Percentiles rank a stretch among this genome's conserved stretches.
These are phyloP conservation scores for Chaetomiaceae sp. DNA, from an alignment of 2,329 filamentous ascomycete species.

Conservation along the genomic window DNA sequence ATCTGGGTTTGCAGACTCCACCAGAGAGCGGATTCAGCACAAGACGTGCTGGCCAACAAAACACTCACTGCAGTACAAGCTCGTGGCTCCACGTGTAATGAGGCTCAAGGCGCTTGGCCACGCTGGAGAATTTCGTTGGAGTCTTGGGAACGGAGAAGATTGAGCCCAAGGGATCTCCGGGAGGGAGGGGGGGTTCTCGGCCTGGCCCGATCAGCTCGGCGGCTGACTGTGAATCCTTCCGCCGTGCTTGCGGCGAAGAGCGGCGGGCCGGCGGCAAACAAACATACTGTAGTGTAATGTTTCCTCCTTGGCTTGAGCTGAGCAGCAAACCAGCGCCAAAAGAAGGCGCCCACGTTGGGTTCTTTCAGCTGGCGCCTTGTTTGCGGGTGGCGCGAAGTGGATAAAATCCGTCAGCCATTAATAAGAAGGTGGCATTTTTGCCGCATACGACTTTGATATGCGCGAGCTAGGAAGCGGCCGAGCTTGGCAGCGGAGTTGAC, in stretches of 20 bases:
- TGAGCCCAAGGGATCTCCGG: background rate
- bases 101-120: conserved; percentile 1
- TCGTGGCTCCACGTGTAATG: conserved; percentile 5
- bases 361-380: conserved; percentile 8
- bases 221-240: no score
- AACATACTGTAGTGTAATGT: background rate
- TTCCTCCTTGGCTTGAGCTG: background rate
- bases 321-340: background rate
- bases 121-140: background rate
- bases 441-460: background rate
- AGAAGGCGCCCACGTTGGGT: background rate
- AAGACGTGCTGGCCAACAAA: no score
- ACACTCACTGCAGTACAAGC: no score
- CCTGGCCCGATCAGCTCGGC: background rate
- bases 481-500: conserved; percentile 10
- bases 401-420: conserved; percentile 6
- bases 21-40: background rate
- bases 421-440: background rate
- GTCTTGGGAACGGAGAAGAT: background rate
- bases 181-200: no score
- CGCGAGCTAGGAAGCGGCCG: background rate
- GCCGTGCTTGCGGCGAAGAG: no score
- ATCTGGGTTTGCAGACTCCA: background rate
- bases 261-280: no score
- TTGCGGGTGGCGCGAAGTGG: conserved; percentile 8